A percentile compares a stretch with the other conserved stretches of the same genome.
These are phyloP conservation scores for Penicillium daleae DNA, from an alignment of 495 filamentous ascomycete genomes.

Conservation along the genomic window DNA sequence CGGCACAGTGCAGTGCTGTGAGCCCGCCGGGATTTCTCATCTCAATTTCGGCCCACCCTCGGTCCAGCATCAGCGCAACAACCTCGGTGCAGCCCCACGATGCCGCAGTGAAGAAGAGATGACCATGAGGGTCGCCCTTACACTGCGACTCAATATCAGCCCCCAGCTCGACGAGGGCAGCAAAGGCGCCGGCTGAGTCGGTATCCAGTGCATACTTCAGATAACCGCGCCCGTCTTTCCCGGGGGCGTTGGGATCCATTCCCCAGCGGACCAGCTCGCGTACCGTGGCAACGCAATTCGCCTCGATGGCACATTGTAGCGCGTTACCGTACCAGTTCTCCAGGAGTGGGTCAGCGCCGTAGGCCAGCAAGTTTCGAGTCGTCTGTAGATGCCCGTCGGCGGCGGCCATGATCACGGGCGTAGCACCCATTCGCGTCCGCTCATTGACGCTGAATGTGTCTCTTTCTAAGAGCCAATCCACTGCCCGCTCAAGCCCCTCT, in stretches of 20 bases:
- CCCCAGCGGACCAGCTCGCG: conserved; percentile 2
- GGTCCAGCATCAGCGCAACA: background rate
- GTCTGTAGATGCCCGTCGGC: background rate
- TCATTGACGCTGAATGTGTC: background rate
- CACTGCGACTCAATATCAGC: background rate
- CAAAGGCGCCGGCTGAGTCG: background rate
- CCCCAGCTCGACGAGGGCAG: background rate
- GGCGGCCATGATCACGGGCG: background rate
- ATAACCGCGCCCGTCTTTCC: background rate
- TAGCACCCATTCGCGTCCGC: background rate
- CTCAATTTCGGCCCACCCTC: background rate
- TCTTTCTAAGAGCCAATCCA: background rate
- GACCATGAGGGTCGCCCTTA: background rate
- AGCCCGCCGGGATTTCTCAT: background rate
- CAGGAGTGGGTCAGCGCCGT: background rate
- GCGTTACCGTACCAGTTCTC: background rate
- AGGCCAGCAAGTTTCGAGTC: background rate
- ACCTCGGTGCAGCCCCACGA: background rate
- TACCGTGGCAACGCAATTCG: background rate
- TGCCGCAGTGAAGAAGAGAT: background rate
- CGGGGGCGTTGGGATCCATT: background rate
- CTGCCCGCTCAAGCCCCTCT: background rate
- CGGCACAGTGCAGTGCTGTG: conserved; percentile 1
- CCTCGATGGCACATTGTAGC: background rate
- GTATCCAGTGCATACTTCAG: background rate